Evolutionary conservation across 371 early-diverging fungal genomes (phyloP).

Genomic region (Lichtheimia ramosa): DNA sequence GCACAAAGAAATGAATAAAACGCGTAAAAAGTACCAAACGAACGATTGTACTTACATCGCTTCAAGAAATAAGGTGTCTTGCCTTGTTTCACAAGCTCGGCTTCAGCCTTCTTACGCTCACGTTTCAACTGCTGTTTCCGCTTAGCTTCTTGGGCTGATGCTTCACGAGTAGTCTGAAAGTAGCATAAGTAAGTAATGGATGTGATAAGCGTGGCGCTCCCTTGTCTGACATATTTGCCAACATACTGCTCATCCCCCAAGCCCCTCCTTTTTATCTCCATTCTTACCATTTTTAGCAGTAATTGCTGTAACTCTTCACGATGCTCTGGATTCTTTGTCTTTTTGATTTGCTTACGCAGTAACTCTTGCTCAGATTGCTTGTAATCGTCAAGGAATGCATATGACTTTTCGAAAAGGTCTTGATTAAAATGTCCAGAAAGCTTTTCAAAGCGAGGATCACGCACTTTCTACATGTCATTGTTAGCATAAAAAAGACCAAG

Average conservation of each 20-base stretch:
- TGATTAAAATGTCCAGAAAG: conserved; percentile 82
- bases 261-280: neutral
- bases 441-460: conserved; percentile 91
- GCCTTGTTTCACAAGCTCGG: conserved; percentile 76
- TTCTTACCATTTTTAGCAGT: conserved; percentile 58
- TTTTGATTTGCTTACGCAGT: conserved; percentile 61
- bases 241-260: neutral
- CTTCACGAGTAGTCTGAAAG: conserved; percentile 35
- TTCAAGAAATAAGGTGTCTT: conserved; percentile 91
- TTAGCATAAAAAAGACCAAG: neutral
- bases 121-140: conserved; percentile 66
- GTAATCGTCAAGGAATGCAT: conserved; percentile 78
- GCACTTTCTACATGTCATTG: conserved; percentile 48
- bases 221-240: too few species aligned
- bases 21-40: neutral
- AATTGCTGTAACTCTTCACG: conserved; percentile 47
- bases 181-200: neutral
- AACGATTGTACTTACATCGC: conserved; percentile 56
- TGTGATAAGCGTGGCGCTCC: too few species aligned
- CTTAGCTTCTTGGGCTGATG: conserved; percentile 51
- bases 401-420: conserved; percentile 84
- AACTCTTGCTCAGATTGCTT: conserved; percentile 69
- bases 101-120: conserved; percentile 79
- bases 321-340: conserved; percentile 59
- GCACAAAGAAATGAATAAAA: neutral